These are phyloP conservation scores for Endothia cerciana DNA, from an alignment of 2,329 filamentous ascomycete species.

Conservation along the genomic window DNA sequence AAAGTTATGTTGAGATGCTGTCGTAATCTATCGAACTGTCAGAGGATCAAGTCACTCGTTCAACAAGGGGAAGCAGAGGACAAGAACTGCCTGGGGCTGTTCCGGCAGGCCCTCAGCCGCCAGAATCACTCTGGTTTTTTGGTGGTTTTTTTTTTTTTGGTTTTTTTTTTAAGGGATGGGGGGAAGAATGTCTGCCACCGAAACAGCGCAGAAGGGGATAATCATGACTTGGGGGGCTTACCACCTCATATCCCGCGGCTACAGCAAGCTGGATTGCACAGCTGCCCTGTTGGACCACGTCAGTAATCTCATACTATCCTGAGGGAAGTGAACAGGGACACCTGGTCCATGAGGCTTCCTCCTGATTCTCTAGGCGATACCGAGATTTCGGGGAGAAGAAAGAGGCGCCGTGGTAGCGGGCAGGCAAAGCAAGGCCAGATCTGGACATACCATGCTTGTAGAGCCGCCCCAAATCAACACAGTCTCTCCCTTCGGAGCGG, in stretches of 20 bases:
- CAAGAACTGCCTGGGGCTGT: not conserved
- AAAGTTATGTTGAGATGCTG: slow-evolving; percentile 44
- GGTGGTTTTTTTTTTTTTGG: no score
- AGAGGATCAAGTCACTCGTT: not conserved
- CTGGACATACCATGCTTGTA: slow-evolving; percentile 40
- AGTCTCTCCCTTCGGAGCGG: slow-evolving; percentile 29
- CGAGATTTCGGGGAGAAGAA: not conserved
- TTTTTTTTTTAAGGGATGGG: not conserved
- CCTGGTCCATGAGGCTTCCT: not conserved
- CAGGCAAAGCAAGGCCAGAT: not conserved
- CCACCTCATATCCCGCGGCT: slow-evolving; percentile 47
- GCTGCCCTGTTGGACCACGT: slow-evolving; percentile 36
- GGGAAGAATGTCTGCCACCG: not conserved
- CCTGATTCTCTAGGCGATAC: not conserved
- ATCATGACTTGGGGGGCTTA: not conserved
- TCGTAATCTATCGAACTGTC: slow-evolving; percentile 35
- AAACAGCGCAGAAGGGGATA: not conserved
- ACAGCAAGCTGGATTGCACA: slow-evolving; percentile 49
- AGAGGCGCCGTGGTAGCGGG: no score
- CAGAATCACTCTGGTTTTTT: not conserved
- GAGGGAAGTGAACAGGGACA: not conserved
- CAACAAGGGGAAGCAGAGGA: no score
- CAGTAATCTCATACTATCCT: not conserved
- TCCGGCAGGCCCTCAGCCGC: no score
- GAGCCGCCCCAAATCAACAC: slow-evolving; percentile 55